Evolutionary conservation across 1,284 basidiomycete species (phyloP).

Genomic region (Naganishia cerealis): DNA sequence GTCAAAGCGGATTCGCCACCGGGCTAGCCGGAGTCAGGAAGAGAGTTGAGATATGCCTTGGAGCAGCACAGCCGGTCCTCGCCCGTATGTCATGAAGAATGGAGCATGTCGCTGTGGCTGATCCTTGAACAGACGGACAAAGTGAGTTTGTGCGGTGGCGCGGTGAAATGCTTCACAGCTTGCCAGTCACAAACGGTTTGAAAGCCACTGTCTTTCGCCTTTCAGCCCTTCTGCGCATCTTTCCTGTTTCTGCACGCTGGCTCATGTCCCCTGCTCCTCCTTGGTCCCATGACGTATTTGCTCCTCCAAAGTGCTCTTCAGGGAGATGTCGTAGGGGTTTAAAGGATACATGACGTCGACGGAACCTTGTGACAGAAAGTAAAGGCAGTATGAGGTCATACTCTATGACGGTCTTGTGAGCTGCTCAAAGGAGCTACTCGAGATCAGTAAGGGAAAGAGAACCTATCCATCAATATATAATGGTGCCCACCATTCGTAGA

Average conservation of each 20-base stretch:
- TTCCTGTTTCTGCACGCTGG: neutral
- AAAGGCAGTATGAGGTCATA: neutral
- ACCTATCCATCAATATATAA: no score
- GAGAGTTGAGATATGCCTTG: no score
- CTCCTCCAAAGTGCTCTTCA: no score
- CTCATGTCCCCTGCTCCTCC: no score
- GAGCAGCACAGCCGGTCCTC: neutral
- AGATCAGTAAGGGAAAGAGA: neutral
- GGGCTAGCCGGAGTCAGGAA: no score
- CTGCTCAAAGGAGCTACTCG: neutral
- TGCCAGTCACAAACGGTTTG: neutral
- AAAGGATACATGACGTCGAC: neutral
- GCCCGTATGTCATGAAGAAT: neutral
- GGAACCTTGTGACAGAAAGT: neutral
- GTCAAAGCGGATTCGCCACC: neutral
- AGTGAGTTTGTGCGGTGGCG: no score
- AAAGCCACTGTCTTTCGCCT: neutral
- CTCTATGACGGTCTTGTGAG: neutral
- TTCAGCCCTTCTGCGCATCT: neutral
- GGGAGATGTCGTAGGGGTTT: neutral
- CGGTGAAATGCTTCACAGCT: neutral
- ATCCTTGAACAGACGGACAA: no score
- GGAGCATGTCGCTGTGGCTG: no score
- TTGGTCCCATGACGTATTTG: no score
- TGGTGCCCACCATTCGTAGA: no score